Evolutionary conservation across 176 grass and related monocot genomes (phyloP).

Genomic region (Puya raimondii): DNA sequence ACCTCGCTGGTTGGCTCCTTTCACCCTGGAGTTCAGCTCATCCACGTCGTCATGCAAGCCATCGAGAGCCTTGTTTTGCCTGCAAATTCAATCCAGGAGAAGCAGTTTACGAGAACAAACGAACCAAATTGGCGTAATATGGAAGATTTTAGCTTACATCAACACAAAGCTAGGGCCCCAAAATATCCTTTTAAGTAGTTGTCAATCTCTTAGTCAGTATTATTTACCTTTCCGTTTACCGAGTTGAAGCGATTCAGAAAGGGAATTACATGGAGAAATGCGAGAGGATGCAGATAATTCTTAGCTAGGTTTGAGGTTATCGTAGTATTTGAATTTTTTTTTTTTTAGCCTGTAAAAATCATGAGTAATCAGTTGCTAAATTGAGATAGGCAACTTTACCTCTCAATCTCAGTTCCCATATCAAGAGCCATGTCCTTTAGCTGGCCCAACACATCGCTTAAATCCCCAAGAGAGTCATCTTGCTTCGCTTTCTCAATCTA

Average conservation of each 20-base stretch:
- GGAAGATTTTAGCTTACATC: background rate
- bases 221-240: too few species aligned
- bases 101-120: background rate
- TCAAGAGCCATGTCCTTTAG: constrained; percentile 25
- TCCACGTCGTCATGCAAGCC: constrained; percentile 56
- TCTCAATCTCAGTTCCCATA: constrained; percentile 25
- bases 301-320: too few species aligned
- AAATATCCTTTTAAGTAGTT: too few species aligned
- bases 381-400: background rate
- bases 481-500: constrained; percentile 21
- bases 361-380: background rate
- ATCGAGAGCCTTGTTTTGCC: constrained; percentile 78
- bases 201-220: too few species aligned
- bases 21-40: constrained; percentile 64
- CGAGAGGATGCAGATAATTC: too few species aligned
- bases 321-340: too few species aligned
- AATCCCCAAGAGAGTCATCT: constrained; percentile 14
- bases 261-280: too few species aligned
- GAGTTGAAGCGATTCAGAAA: too few species aligned
- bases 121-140: background rate
- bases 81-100: constrained; percentile 4
- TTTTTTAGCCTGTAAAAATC: too few species aligned
- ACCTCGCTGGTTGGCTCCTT: constrained; percentile 69
- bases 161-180: background rate
- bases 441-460: constrained; percentile 18